A percentile compares a stretch with the other conserved stretches of the same genome.
Conservation (phyloP, 306 rosid species). For the Fragaria nilgerrensis region DNA sequence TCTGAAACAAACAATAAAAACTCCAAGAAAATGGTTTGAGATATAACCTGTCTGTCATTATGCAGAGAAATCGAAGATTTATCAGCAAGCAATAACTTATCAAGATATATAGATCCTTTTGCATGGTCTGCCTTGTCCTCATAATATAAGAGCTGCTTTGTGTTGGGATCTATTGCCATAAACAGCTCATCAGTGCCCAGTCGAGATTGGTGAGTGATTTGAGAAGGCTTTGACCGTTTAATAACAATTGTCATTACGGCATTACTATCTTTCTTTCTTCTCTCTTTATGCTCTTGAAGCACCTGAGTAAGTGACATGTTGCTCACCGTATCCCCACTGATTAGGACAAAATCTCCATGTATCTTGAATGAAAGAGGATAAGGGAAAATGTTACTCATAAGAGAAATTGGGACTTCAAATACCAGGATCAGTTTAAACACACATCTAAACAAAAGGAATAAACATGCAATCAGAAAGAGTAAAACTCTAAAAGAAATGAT, state of each 20-base stretch:
- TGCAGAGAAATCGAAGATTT: constrained; percentile 78
- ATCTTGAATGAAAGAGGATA: constrained; percentile 55
- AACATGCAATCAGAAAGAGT: neutral
- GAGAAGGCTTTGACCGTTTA: constrained; percentile 82
- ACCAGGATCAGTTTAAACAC: constrained; percentile 10
- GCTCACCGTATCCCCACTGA: constrained; percentile 97
- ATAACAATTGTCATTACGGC: constrained; percentile 97
- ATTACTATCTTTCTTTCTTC: constrained; percentile 84
- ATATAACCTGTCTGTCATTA: constrained; percentile 81
- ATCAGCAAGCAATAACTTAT: constrained; percentile 66
- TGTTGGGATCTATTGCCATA: constrained; percentile 82
- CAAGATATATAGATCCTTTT: constrained; percentile 65
- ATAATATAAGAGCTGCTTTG: constrained; percentile 83
- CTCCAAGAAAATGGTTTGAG: constrained; percentile 13
- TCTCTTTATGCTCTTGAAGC: constrained; percentile 84
- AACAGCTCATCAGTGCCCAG: constrained; percentile 95
- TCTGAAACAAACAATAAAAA: constrained; percentile 30
- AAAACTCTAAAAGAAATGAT: neutral
- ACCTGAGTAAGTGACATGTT: constrained; percentile 93
- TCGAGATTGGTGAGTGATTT: constrained; percentile 78
- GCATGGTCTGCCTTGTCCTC: constrained; percentile 78
- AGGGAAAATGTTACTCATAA: constrained; percentile 25
- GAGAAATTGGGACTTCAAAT: constrained; percentile 11
- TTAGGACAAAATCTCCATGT: constrained; percentile 92
- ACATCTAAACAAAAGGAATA: neutral